Evolutionary conservation across 495 filamentous ascomycete species (phyloP), one percentile per base, ranked within the genome.

Genomic region (Xylaria venustula): DNA sequence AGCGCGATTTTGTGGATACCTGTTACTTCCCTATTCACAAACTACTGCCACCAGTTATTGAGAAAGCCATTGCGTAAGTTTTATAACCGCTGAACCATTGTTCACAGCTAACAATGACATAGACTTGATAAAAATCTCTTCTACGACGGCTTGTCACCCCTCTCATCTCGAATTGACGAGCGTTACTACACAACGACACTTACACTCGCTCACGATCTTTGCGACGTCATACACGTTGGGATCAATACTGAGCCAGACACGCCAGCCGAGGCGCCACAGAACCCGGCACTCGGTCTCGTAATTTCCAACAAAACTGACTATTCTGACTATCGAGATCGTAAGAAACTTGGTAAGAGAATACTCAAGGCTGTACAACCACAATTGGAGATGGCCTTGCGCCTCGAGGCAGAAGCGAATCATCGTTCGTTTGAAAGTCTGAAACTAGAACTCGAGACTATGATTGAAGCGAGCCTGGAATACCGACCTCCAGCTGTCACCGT

Each of bases 11-110:
- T 63, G 82, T 97, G 14, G 90, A 97, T 70, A 88, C 79, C 23
- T 86, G 96, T 60, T 98, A 97, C 71, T 96, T 97, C 64, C 95
- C 94, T 7, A 85, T 94, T 14, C 81, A 87, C 65, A 86, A 86
- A 60, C 76, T 96, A 37, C 81, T 99, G 7, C 85, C 83, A 73
- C 89, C 89, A 2, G 85, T 96, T 23, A 77, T 97, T 53, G 88
- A 96, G 49, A 92, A 88, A 72, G 93, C 91, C 28, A 70, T 78
- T 48, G 66, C 64, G 80, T 91, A 82, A 83, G 88, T 81, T 48
- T 59, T 63, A 17, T 32, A n/a, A 12, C 23, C n/a, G 9, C 3
- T 32, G 6, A 47, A 36, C 37, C 22, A 6, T 11, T 1, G 30
- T 44, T 37, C 28, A 17, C 12, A 15, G 22, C 71, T 79, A 64